Evolutionary conservation across 1,284 basidiomycete genomes (phyloP), one percentile per base, ranked within the genome.

Genomic region (Somion occarium): DNA sequence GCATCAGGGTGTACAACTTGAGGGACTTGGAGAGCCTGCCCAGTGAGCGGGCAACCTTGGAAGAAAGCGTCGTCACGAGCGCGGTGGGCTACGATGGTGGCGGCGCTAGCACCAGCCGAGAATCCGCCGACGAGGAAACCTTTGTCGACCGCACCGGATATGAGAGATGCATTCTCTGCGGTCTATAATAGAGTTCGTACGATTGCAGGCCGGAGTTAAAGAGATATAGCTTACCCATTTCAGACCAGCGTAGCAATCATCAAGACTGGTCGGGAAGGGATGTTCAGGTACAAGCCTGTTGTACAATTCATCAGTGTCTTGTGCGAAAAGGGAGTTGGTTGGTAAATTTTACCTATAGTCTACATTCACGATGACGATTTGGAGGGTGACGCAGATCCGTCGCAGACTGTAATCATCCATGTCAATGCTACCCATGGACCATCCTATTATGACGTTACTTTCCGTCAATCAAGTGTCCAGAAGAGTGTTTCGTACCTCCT

Each of bases 261-360:
- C 61, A 3, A 69, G 57, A 0, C 65, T 63, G 0, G 62, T 65
- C 0, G 74, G 74, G 59, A 67, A 75, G 0, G 68, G 66, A 50
- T 69, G 52, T 45, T 72, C 69, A 0, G 74, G 74, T 1, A 71
- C 69, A 11, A 70, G 64, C 15, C 73, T 56, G 20, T 12, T 9
- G 20, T 9, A n/a, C 3, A 23, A 7, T 19, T 11, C 15, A 3
- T 19, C 19, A 37, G 13, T 9, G n/a, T 38, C 13, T n/a, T n/a
- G n/a, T n/a, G n/a, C n/a, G n/a, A n/a, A n/a, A n/a, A n/a, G n/a
- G n/a, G n/a, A n/a, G n/a, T n/a, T n/a, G n/a, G n/a, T n/a, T 38
- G 22, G 13, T 2, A n/a, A 5, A 22, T 9, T 34, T 12, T 25
- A 58, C 56, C 56, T 53, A 44, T 64, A 62, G 2, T 57, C 61